These are phyloP conservation scores for Candida tallmaniae DNA, from an alignment of 805 yeast genomes.

Conservation along the genomic window DNA sequence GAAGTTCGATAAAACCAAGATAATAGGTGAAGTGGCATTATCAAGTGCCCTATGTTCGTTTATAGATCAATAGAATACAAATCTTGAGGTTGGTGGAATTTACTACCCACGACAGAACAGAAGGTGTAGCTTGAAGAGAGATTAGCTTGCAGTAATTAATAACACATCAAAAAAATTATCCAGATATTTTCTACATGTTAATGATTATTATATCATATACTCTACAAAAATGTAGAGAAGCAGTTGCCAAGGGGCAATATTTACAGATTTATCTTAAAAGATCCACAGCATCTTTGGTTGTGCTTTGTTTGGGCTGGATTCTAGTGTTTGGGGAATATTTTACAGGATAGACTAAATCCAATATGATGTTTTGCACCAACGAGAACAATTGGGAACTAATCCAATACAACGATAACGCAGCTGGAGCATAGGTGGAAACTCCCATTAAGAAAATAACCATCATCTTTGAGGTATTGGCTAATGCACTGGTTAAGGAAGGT, in stretches of 20 bases:
- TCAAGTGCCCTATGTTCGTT: conserved; percentile 56
- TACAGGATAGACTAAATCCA: conserved; percentile 65
- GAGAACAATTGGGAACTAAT: conserved; percentile 78
- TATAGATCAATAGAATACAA: conserved; percentile 67
- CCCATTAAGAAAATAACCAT: conserved; percentile 80
- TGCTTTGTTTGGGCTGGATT: not conserved
- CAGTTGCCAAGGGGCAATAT: not conserved
- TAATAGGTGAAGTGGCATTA: conserved; percentile 55
- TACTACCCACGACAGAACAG: conserved; percentile 48
- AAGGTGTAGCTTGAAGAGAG: conserved; percentile 56
- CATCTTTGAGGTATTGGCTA: conserved; percentile 68
- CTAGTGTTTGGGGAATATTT: conserved; percentile 37
- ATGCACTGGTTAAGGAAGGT: conserved; percentile 56
- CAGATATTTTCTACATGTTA: not conserved
- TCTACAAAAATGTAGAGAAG: not conserved
- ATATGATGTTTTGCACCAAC: conserved; percentile 62
- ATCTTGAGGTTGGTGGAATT: conserved; percentile 59
- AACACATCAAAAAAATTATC: too few relatives aligned
- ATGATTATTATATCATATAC: not conserved
- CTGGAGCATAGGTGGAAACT: conserved; percentile 79
- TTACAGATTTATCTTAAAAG: conserved; percentile 3
- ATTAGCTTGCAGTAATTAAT: too few relatives aligned
- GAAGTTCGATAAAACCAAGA: conserved; percentile 48
- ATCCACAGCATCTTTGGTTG: conserved; percentile 4
- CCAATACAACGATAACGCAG: conserved; percentile 85